Base-by-base conservation (phyloP, 306 rosid species). In the Gynostemma pentaphyllum region DNA sequence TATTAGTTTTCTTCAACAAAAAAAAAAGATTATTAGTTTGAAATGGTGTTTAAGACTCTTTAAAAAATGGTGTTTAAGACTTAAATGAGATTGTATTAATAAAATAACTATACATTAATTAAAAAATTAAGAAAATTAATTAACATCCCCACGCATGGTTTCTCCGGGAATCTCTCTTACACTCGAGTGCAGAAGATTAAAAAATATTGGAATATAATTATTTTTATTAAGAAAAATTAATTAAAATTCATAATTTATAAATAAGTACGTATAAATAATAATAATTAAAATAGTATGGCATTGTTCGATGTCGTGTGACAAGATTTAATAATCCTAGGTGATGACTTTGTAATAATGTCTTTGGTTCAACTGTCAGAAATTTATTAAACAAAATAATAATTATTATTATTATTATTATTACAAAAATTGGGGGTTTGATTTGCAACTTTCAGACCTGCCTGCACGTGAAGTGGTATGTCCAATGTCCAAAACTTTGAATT, bases 141-240 rank as follows among this genome's bases (percentile, higher is more conserved):
- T 75, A 76, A 70, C 68, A 82, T 78, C 78, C 89, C 89, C 97
- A 86, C 92, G 89, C 92, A 65, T 62, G 95, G 92, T 70, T 59
- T 80, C 80, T 81, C 87, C 95, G 86, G 80, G 87, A 89, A 84
- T 86, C 97, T 89, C 91, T 85, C 87, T 23, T 47, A 67, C 75
- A 70, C 81, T 78, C 64, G 71, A 71, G 45, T 61, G 78, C 78
- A 68, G 56, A 60, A 23, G 66, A 39, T 39, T 60, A 60, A 1
- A 12, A 60, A 60, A 60, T 2, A 60, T 5, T 37, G 0, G 37
- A 32, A 19, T 5, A 10, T 4, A 0, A 8, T 54, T 54, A 4
- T 56, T 36, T 57, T 36, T 34, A 11, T 36, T 12, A 34, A 0
- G 46, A 11, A 19, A 37, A 57, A n/a, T n/a, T n/a, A n/a, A n/a